Percentiles rank a stretch among this genome's conserved stretches.
Conservation (phyloP, 2,329 filamentous ascomycete genomes). For the Pyrenochaeta sp. region DNA sequence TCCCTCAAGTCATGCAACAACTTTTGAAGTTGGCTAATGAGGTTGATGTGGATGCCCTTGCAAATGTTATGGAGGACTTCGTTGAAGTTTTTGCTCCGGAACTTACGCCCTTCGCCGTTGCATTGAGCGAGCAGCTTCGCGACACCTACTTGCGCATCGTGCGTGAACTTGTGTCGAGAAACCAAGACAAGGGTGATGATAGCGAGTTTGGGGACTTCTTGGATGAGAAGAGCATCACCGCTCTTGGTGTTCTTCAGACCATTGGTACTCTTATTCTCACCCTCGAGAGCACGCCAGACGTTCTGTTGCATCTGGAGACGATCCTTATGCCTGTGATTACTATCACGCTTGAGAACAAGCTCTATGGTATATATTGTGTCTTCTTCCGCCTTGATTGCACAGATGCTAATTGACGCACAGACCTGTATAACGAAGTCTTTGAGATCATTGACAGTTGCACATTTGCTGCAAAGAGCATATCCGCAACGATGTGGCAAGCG, state of each 20-base stretch:
- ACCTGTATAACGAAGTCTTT: slow-evolving; percentile 97
- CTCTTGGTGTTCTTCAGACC: slow-evolving; percentile 93
- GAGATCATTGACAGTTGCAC: slow-evolving; percentile 99
- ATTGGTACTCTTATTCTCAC: slow-evolving; percentile 97
- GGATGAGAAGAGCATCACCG: slow-evolving; percentile 98
- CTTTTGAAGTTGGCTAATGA: slow-evolving; percentile 96
- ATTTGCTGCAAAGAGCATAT: slow-evolving; percentile 95
- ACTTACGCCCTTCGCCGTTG: slow-evolving; percentile 94
- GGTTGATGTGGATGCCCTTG: slow-evolving; percentile 94
- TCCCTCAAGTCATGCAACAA: slow-evolving; percentile 99
- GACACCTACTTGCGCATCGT: slow-evolving; percentile 97
- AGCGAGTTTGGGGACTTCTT: slow-evolving; percentile 87
- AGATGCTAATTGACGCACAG: slow-evolving; percentile 51
- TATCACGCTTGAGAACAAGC: slow-evolving; percentile 95
- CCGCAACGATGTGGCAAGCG: slow-evolving; percentile 96
- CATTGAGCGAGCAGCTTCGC: slow-evolving; percentile 90
- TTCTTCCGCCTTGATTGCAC: too few relatives aligned
- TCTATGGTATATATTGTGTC: slow-evolving; percentile 88
- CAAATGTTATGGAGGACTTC: slow-evolving; percentile 99
- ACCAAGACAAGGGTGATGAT: slow-evolving; percentile 74
- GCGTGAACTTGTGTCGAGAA: slow-evolving; percentile 87
- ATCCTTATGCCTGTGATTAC: slow-evolving; percentile 97
- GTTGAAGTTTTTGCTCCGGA: slow-evolving; percentile 98
- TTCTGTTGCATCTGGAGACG: slow-evolving; percentile 90
- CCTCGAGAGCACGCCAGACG: slow-evolving; percentile 94